Evolutionary conservation across 106 monocot species (phyloP).

Genomic region (Chionographis japonica): DNA sequence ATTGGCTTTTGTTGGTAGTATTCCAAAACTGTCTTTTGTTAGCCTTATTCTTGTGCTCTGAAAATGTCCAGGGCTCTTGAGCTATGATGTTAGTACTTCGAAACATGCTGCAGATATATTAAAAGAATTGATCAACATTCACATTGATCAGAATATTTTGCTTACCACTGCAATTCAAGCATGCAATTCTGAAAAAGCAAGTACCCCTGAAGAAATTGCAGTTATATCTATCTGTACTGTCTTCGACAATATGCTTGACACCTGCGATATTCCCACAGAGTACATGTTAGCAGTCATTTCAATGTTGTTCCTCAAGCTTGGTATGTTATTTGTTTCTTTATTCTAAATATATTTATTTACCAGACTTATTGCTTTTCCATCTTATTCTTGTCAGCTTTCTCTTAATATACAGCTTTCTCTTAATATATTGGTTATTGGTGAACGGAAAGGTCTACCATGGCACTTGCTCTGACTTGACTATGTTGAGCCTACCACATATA

Average conservation of each 20-base stretch:
- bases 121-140: conserved; percentile 52
- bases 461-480: too few relatives aligned
- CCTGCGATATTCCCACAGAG: conserved; percentile 41
- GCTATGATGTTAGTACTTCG: conserved; percentile 33
- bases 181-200: conserved; percentile 11
- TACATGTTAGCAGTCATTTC: conserved; percentile 54
- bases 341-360: neutral
- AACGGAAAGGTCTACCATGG: too few relatives aligned
- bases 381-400: too few relatives aligned
- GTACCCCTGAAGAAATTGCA: conserved; percentile 23
- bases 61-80: conserved; percentile 53
- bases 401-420: too few relatives aligned
- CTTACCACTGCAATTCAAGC: conserved; percentile 7
- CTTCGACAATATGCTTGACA: conserved; percentile 38
- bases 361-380: neutral
- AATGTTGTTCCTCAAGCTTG: conserved; percentile 73
- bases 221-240: conserved; percentile 52
- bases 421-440: too few relatives aligned
- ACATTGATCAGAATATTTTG: conserved; percentile 34
- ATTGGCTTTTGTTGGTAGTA: too few relatives aligned
- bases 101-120: conserved; percentile 49
- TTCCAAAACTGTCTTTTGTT: neutral
- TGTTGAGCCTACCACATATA: too few relatives aligned
- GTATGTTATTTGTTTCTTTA: conserved; percentile 30
- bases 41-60: neutral